Conservation (phyloP, 257 asterid genomes). For the Fraxinus quadrangulata region DNA sequence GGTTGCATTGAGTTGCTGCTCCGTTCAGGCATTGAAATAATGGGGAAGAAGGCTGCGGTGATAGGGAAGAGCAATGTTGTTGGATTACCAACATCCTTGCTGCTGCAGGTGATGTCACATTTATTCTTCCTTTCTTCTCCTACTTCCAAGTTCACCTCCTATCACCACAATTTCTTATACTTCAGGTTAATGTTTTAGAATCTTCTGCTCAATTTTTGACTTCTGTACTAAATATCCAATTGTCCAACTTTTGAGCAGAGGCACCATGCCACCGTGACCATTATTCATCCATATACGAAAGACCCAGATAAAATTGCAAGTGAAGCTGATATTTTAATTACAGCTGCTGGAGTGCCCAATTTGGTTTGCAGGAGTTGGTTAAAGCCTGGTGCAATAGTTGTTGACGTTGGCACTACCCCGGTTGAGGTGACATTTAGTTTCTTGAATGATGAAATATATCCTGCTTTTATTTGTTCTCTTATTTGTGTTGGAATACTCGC, state of each 20-base stretch:
- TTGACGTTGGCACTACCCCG: conserved; percentile 88
- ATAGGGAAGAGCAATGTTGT: conserved; percentile 88
- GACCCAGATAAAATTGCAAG: conserved; percentile 66
- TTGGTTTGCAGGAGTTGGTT: conserved; percentile 85
- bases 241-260: conserved; percentile 51
- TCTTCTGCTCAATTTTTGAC: conserved; percentile 15
- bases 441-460: conserved; percentile 6
- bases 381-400: conserved; percentile 81
- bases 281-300: conserved; percentile 60
- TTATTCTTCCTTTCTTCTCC: conserved; percentile 14
- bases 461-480: conserved; percentile 9
- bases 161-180: background rate
- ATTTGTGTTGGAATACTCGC: conserved; percentile 19
- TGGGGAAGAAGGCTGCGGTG: conserved; percentile 70
- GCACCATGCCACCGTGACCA: conserved; percentile 86
- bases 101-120: conserved; percentile 64
- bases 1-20: conserved; percentile 73
- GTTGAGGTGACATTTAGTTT: conserved; percentile 52
- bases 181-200: background rate
- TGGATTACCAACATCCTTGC: conserved; percentile 76
- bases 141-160: background rate
- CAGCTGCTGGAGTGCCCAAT: conserved; percentile 88
- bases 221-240: background rate
- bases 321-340: conserved; percentile 80
- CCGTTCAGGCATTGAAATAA: conserved; percentile 55